These are phyloP conservation scores for Sugiyamaella neomexicana DNA, from an alignment of 1,139 yeast species.

Conservation along the genomic window DNA sequence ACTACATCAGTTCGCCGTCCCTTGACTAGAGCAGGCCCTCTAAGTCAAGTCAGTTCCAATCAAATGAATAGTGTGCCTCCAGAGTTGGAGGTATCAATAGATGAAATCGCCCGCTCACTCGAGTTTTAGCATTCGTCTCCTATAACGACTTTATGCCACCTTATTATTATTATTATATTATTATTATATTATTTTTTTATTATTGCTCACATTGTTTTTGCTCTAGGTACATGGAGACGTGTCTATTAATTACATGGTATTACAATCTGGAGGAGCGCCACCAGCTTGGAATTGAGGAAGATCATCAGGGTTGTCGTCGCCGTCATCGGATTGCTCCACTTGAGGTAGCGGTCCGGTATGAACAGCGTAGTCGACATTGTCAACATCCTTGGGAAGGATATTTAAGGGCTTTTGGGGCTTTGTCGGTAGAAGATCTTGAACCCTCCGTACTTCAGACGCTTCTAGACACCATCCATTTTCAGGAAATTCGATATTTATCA, in stretches of 20 bases:
- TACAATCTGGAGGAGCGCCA: constrained; percentile 28
- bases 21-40: background rate
- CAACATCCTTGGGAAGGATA: constrained; percentile 27
- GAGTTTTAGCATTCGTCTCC: constrained; percentile 1
- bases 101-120: constrained; percentile 7
- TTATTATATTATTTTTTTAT: background rate
- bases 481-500: constrained; percentile 77
- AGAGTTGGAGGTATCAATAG: constrained; percentile 11
- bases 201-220: background rate
- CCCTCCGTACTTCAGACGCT: constrained; percentile 31
- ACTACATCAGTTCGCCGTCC: background rate
- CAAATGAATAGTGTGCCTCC: background rate
- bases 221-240: background rate
- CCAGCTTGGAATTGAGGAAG: constrained; percentile 15
- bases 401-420: constrained; percentile 22
- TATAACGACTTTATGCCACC: constrained; percentile 11
- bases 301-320: constrained; percentile 16
- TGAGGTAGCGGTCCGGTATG: constrained; percentile 16
- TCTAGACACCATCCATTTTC: constrained; percentile 49
- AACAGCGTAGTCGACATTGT: constrained; percentile 30
- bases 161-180: background rate
- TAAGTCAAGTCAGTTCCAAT: background rate
- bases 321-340: constrained; percentile 21
- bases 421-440: constrained; percentile 32
- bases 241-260: constrained; percentile 26